Percentiles rank a stretch among this genome's conserved stretches.
Evolutionary conservation across 177 flowering plant genomes (phyloP).

Genomic region (Telopea speciosissima): DNA sequence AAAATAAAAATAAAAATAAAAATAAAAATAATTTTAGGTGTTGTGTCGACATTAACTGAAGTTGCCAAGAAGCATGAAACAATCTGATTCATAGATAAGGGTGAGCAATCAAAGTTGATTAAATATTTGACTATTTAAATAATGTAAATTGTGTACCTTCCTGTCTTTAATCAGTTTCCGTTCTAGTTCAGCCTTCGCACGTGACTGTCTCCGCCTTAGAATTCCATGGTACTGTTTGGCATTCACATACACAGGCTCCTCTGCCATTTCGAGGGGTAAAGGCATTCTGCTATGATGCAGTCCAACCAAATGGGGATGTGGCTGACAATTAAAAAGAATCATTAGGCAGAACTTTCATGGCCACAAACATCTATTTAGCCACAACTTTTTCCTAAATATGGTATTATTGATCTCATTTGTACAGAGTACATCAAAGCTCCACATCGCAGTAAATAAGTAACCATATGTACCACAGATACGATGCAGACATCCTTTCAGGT

Average conservation of each 20-base stretch:
- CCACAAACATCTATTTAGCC: background rate
- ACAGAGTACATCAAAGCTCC: background rate
- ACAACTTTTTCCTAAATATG: background rate
- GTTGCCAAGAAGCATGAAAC: slow-evolving; percentile 1
- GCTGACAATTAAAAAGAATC: slow-evolving; percentile 29
- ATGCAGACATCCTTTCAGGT: background rate
- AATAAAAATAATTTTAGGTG: too few species aligned
- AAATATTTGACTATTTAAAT: background rate
- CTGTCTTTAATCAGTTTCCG: slow-evolving; percentile 69
- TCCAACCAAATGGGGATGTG: slow-evolving; percentile 59
- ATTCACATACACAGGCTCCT: slow-evolving; percentile 91
- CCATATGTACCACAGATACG: background rate
- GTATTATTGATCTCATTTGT: background rate
- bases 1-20: too few species aligned
- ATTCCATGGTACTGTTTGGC: slow-evolving; percentile 92
- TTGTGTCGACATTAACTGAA: background rate
- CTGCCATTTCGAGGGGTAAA: slow-evolving; percentile 80
- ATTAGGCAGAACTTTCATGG: background rate
- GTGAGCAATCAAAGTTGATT: background rate
- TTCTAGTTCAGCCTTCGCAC: slow-evolving; percentile 86
- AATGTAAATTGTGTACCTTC: slow-evolving; percentile 39
- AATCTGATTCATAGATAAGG: background rate
- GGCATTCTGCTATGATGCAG: slow-evolving; percentile 73
- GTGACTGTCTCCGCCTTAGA: slow-evolving; percentile 79
- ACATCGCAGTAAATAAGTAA: background rate